Percentiles rank a stretch among this genome's conserved stretches.
phyloP scores from a whole-genome alignment of 1,284 basidiomycete genomes.

The Rhodotorula sp. region DNA sequence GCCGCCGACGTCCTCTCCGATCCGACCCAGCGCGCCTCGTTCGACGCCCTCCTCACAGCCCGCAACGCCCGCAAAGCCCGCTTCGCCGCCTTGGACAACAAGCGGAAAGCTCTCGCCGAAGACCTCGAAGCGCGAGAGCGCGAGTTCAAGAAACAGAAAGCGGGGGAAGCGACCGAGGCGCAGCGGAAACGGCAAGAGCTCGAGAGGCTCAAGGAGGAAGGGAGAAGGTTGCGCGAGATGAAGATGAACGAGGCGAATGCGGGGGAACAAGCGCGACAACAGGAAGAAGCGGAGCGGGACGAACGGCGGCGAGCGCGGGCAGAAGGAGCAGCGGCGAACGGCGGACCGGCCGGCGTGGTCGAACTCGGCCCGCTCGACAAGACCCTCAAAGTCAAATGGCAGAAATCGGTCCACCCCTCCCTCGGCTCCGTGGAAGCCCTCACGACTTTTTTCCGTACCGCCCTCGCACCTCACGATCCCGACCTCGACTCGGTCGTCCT shows the following conservation, averaged over 20 bases:
- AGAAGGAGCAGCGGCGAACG: not conserved
- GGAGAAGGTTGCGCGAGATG: conserved; percentile 28
- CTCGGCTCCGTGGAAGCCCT: conserved; percentile 5
- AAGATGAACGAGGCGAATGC: conserved; percentile 1
- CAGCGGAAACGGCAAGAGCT: conserved; percentile 30
- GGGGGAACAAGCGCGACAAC: not conserved
- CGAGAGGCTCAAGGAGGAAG: conserved; percentile 41
- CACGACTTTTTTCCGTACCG: conserved; percentile 6
- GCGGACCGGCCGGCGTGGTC: not conserved
- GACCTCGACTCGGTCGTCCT: conserved; percentile 41
- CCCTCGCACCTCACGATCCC: conserved; percentile 9
- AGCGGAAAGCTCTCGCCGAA: conserved; percentile 41
- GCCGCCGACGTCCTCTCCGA: conserved; percentile 42
- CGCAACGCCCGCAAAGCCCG: conserved; percentile 34
- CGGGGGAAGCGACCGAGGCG: conserved; percentile 20
- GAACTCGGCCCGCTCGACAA: conserved; percentile 43
- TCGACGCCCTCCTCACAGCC: conserved; percentile 38
- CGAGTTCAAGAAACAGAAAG: conserved; percentile 37
- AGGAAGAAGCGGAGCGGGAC: not conserved
- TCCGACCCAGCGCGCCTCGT: conserved; percentile 35
- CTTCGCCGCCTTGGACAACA: conserved; percentile 42
- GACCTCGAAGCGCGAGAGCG: conserved; percentile 40
- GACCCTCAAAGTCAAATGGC: conserved; percentile 43
- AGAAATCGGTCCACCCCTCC: conserved; percentile 13
- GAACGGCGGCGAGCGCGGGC: not conserved